Evolutionary conservation across 352 stramenopile species (phyloP), one percentile per base, ranked within the genome.

Genomic region (Pythium diclinum): DNA sequence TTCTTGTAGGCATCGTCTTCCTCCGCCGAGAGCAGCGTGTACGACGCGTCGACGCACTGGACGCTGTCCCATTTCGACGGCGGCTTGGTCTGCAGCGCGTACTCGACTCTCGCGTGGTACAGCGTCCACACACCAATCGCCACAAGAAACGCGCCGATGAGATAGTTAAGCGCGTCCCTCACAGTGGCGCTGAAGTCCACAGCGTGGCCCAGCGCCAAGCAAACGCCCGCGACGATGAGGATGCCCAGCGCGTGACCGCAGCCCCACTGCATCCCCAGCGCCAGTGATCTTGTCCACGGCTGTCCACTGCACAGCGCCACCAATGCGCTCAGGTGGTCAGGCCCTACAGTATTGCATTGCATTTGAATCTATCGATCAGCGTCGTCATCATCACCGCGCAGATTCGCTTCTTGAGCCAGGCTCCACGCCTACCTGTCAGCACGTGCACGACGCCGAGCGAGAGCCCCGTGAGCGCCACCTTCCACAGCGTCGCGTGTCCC

Each of bases 211-310:
- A 75, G 64, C 0, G 72, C 81, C 69, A 81, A 88, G 61, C 71
- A 87, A 38, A 71, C 74, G 25, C 69, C 62, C 21, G 72, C 92
- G 56, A 90, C 68, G 17, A 74, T 25, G 14, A 97, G 44, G 56
- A 98, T 86, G n/a, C 92, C 92, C 0, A 92, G 68, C 14, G 81
- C 88, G 64, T 97, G 91, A 23, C 92, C 91, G 25, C 87, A 73
- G 10, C 92, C 92, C 92, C 90, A 98, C 64, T 92, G 84, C 19
- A 87, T 67, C 19, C 91, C 91, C 0, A 97, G 80, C 1, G 66
- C 69, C 69, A 97, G 94, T 21, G 88, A 79, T 14, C 67, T 69
- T 59, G 33, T 19, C 61, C 76, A 89, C 17, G 81, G 87, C 57
- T 78, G 77, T 1, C 80, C 84, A 34, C 78, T 91, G 16, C 79